phyloP scores from a whole-genome alignment of 2,329 filamentous ascomycete species.

The Acephala macrosclerotiorum region DNA sequence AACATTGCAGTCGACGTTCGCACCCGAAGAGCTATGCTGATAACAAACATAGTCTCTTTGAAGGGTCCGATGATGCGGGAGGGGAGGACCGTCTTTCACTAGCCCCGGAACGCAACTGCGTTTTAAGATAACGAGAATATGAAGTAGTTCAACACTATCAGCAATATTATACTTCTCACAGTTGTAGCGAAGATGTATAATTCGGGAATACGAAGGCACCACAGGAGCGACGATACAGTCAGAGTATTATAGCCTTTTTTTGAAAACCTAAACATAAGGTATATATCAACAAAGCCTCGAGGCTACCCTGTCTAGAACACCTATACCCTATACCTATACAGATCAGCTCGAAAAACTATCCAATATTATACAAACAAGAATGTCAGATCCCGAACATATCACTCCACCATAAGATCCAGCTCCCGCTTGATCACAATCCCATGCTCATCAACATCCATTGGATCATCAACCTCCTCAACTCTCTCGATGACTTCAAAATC shows the following conservation, averaged over 20 bases:
- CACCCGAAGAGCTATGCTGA: no score
- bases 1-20: no score
- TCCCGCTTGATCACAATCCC: constrained; percentile 14
- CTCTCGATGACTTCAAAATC: constrained; percentile 15
- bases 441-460: constrained; percentile 24
- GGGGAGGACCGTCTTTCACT: background rate
- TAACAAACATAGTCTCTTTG: no score
- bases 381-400: background rate
- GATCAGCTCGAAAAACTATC: background rate
- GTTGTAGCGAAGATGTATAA: background rate
- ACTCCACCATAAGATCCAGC: background rate
- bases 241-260: background rate
- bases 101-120: background rate
- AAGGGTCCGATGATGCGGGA: no score
- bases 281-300: constrained; percentile 10
- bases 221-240: background rate
- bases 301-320: background rate
- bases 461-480: constrained; percentile 17
- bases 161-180: background rate
- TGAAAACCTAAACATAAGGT: constrained; percentile 1
- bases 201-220: background rate
- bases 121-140: background rate
- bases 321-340: background rate
- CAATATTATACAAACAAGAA: constrained; percentile 7
- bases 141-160: background rate